These are phyloP conservation scores for Auxenochlorella protothecoides DNA, from an alignment of 139 green algal genomes.

Conservation along the genomic window DNA sequence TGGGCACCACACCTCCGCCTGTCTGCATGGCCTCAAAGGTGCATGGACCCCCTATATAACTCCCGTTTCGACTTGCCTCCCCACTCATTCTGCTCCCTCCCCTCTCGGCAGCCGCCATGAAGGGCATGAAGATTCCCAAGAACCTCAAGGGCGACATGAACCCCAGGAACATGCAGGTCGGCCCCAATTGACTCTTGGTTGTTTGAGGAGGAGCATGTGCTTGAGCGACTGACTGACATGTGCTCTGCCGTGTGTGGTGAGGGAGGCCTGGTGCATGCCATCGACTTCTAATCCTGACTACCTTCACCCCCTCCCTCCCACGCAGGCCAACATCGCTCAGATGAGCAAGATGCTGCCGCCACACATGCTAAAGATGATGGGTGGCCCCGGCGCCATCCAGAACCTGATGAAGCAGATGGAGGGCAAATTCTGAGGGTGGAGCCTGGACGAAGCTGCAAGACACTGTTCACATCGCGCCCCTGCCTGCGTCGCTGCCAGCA, in stretches of 20 bases:
- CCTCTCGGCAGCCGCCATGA: conserved; percentile 52
- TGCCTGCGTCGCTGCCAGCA: too few species aligned
- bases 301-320: too few species aligned
- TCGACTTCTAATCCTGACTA: background rate
- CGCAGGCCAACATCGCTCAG: conserved; percentile 39
- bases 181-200: background rate
- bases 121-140: conserved; percentile 82
- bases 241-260: too few species aligned
- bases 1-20: background rate
- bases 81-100: background rate
- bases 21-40: too few species aligned
- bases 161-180: conserved; percentile 65
- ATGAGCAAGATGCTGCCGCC: conserved; percentile 83
- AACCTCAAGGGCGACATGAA: conserved; percentile 69
- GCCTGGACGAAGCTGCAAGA: background rate
- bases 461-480: too few species aligned
- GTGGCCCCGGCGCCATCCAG: conserved; percentile 71
- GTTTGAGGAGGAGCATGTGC: too few species aligned
- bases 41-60: too few species aligned
- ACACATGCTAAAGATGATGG: conserved; percentile 90
- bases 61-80: too few species aligned
- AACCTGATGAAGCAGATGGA: conserved; percentile 81
- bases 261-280: background rate
- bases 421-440: conserved; percentile 24
- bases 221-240: too few species aligned